Evolutionary conservation across 345 rosid species (phyloP).

Genomic region (Ailanthus altissimus): DNA sequence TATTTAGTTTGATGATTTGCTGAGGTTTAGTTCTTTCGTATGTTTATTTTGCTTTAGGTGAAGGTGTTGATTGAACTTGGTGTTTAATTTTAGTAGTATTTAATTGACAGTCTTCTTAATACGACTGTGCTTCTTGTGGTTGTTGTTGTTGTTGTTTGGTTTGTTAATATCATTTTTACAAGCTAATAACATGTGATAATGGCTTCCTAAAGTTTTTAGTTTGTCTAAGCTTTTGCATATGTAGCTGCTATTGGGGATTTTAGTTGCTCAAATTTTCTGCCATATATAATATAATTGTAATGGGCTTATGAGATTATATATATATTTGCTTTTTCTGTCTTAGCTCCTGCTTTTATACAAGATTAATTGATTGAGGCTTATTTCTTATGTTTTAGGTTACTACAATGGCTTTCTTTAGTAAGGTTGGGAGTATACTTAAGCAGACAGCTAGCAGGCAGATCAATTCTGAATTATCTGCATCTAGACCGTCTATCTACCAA

Average conservation of each 20-base stretch:
- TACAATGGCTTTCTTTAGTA: constrained; percentile 81
- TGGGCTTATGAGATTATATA: neutral
- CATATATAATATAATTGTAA: neutral
- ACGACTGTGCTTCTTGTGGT: neutral
- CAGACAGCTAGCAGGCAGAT: constrained; percentile 62
- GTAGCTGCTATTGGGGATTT: neutral
- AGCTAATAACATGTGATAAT: neutral
- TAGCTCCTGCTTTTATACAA: neutral
- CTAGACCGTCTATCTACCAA: constrained; percentile 72
- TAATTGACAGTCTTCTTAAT: neutral
- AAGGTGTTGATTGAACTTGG: neutral
- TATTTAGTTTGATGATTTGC: neutral
- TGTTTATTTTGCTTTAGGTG: neutral
- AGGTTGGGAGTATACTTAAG: constrained; percentile 66
- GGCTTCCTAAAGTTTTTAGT: neutral
- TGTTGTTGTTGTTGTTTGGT: neutral
- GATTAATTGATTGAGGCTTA: neutral
- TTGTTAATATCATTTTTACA: neutral
- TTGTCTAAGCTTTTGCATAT: neutral
- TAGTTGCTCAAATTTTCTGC: neutral
- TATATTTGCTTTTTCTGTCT: neutral
- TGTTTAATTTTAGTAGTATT: neutral
- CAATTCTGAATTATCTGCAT: constrained; percentile 40
- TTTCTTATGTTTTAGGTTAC: constrained; percentile 27
- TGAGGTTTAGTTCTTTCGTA: neutral